These are phyloP conservation scores for Citeromyces nyonsensis DNA, from an alignment of 805 yeast species.

Conservation along the genomic window DNA sequence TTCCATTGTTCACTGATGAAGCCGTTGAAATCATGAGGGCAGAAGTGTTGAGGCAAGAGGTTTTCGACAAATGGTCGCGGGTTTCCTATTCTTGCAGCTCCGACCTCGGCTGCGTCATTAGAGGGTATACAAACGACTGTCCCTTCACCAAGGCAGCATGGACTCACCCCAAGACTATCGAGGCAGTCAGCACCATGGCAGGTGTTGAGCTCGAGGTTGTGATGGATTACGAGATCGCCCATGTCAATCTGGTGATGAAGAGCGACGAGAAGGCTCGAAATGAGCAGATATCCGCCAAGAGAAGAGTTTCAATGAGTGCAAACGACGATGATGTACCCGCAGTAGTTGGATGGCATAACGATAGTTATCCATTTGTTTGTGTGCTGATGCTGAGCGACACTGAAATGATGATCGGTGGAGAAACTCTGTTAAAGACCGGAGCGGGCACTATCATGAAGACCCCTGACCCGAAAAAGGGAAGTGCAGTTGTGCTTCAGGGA, in stretches of 20 bases:
- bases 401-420: conserved; percentile 43
- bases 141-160: conserved; percentile 43
- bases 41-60: conserved; percentile 31
- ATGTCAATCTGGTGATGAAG: conserved; percentile 32
- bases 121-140: conserved; percentile 33
- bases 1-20: conserved; percentile 45
- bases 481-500: conserved; percentile 33
- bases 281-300: conserved; percentile 11
- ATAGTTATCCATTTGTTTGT: conserved; percentile 50
- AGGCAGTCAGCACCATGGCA: conserved; percentile 39
- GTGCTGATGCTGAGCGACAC: conserved; percentile 51
- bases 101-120: conserved; percentile 29
- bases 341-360: conserved; percentile 48
- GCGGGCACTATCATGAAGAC: conserved; percentile 16
- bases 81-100: conserved; percentile 24
- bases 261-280: conserved; percentile 16
- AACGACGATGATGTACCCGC: conserved; percentile 27
- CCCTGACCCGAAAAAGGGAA: conserved; percentile 29
- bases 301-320: conserved; percentile 10
- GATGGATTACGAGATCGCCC: conserved; percentile 46
- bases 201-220: conserved; percentile 36
- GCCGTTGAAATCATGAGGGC: conserved; percentile 43
- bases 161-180: conserved; percentile 41
- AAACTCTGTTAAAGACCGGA: conserved; percentile 35
- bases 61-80: conserved; percentile 27